A percentile compares a stretch with the other conserved stretches of the same genome.
Evolutionary conservation across 345 rosid species (phyloP).

Genomic region (Ceriops zippeliana): DNA sequence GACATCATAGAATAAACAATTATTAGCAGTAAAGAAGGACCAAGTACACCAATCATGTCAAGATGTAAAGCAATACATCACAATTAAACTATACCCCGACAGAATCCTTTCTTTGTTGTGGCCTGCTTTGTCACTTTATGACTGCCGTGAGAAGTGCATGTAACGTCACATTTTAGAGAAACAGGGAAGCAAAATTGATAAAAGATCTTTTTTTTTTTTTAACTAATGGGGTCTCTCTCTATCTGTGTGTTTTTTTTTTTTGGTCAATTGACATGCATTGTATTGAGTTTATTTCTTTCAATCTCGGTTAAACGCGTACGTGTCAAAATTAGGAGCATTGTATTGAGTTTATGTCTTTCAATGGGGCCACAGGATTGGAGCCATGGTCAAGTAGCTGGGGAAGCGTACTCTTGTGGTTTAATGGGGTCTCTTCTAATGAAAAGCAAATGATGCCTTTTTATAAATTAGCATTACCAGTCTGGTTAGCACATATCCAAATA

Average conservation of each 20-base stretch:
- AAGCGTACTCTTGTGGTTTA: too few relatives aligned
- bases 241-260: too few relatives aligned
- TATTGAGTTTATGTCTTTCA: too few relatives aligned
- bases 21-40: slow-evolving; percentile 30
- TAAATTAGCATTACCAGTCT: too few relatives aligned
- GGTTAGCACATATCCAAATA: neutral
- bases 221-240: neutral
- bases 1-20: slow-evolving; percentile 22
- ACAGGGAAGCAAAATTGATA: neutral
- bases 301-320: too few relatives aligned
- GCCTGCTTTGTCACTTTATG: slow-evolving; percentile 2
- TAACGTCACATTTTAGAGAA: neutral
- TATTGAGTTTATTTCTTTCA: too few relatives aligned
- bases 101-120: neutral
- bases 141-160: neutral
- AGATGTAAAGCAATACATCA: neutral
- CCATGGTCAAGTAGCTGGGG: too few relatives aligned
- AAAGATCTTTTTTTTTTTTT: neutral
- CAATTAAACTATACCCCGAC: slow-evolving; percentile 1
- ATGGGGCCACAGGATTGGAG: too few relatives aligned
- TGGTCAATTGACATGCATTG: too few relatives aligned
- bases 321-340: too few relatives aligned
- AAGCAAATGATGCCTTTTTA: neutral
- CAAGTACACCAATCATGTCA: slow-evolving; percentile 6
- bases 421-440: neutral